These are phyloP conservation scores for Mycena filopes DNA, from an alignment of 768 basidiomycete genomes.

Conservation along the genomic window DNA sequence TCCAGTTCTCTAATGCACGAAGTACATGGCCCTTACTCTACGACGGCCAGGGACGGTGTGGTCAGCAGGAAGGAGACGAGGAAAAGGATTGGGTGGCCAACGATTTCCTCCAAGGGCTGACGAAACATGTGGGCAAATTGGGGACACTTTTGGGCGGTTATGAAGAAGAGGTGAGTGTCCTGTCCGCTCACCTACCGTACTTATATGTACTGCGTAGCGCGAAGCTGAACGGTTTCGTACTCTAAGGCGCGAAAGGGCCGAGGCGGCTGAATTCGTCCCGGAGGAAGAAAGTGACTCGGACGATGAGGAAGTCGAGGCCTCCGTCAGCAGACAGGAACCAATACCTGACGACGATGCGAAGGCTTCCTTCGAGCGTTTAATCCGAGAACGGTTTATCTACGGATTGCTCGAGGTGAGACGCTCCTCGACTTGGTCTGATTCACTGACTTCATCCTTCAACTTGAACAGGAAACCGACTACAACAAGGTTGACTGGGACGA, in stretches of 20 bases:
- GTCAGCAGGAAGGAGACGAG: slow-evolving; percentile 65
- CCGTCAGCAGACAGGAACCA: slow-evolving; percentile 41
- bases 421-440: slow-evolving; percentile 3
- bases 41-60: slow-evolving; percentile 63
- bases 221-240: slow-evolving; percentile 69
- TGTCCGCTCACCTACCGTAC: background rate
- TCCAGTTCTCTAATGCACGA: slow-evolving; percentile 64
- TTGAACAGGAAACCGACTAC: slow-evolving; percentile 70
- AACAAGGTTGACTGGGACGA: slow-evolving; percentile 83
- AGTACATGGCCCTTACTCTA: slow-evolving; percentile 76
- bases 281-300: slow-evolving; percentile 79
- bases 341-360: slow-evolving; percentile 64
- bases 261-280: slow-evolving; percentile 63
- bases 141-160: slow-evolving; percentile 74
- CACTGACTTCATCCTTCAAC: slow-evolving; percentile 6
- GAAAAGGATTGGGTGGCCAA: slow-evolving; percentile 77
- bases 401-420: slow-evolving; percentile 74
- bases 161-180: slow-evolving; percentile 66
- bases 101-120: slow-evolving; percentile 66
- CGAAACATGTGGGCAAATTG: slow-evolving; percentile 75
- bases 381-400: slow-evolving; percentile 81
- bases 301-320: slow-evolving; percentile 44
- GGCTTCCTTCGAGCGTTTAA: slow-evolving; percentile 63
- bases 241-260: slow-evolving; percentile 54
- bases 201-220: slow-evolving; percentile 48